Conservation (phyloP, 1,139 yeast species). For the Arxiozyma slooffiae region DNA sequence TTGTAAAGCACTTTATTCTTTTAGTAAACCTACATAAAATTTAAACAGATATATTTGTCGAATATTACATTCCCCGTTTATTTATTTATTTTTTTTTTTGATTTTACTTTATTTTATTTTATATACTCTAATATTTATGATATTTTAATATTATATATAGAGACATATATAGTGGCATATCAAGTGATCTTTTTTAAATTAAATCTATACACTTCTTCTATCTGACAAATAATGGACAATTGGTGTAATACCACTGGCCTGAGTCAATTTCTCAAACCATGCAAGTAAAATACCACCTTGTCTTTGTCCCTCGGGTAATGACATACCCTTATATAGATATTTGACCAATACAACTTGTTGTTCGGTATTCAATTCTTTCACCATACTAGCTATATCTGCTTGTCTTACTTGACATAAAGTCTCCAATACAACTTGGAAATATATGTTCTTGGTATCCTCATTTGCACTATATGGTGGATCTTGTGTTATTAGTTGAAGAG, state of each 20-base stretch:
- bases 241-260: slow-evolving; percentile 78
- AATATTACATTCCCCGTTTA: too few relatives aligned
- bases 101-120: too few relatives aligned
- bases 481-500: slow-evolving; percentile 53
- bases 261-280: slow-evolving; percentile 90
- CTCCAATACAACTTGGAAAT: slow-evolving; percentile 58
- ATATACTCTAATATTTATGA: background rate
- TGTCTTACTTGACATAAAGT: slow-evolving; percentile 67
- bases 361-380: slow-evolving; percentile 47
- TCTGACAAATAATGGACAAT: slow-evolving; percentile 80
- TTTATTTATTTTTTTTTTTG: too few relatives aligned
- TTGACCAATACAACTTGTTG: slow-evolving; percentile 76
- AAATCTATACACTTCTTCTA: slow-evolving; percentile 52
- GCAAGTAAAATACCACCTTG: slow-evolving; percentile 78
- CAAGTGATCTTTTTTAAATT: background rate
- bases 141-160: too few relatives aligned
- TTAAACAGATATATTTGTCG: too few relatives aligned
- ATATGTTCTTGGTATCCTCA: slow-evolving; percentile 32
- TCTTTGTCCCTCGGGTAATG: slow-evolving; percentile 63
- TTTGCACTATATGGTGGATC: slow-evolving; percentile 80
- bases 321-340: slow-evolving; percentile 81
- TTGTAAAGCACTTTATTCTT: too few relatives aligned
- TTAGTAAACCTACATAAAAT: background rate
- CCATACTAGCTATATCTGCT: slow-evolving; percentile 54
- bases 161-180: background rate